These are phyloP conservation scores for Polysphondylium violaceum DNA, from an alignment of 78 protist species.

Conservation along the genomic window DNA sequence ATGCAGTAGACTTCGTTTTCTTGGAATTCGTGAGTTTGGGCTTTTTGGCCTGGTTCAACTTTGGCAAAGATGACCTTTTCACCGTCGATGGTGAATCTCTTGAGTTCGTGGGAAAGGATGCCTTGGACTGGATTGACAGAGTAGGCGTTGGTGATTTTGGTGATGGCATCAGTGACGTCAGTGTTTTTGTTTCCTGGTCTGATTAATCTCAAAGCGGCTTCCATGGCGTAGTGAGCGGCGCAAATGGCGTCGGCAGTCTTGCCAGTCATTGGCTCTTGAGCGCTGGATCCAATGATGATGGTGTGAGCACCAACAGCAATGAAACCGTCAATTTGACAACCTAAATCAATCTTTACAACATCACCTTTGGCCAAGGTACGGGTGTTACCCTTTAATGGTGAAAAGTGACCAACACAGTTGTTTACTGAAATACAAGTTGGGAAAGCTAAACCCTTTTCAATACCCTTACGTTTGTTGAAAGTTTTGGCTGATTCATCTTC, in stretches of 20 bases:
- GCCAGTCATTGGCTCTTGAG: constrained; percentile 69
- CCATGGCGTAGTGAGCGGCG: constrained; percentile 96
- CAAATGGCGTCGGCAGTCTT: constrained; percentile 91
- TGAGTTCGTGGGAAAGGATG: constrained; percentile 95
- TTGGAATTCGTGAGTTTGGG: constrained; percentile 52
- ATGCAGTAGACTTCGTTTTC: constrained; percentile 91
- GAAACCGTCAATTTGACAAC: constrained; percentile 97
- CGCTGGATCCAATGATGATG: constrained; percentile 79
- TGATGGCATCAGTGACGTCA: constrained; percentile 88
- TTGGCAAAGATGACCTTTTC: constrained; percentile 86
- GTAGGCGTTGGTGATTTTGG: constrained; percentile 81
- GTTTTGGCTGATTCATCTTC: constrained; percentile 38
- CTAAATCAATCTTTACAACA: constrained; percentile 97
- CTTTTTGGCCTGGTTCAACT: constrained; percentile 66
- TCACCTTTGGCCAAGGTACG: constrained; percentile 91
- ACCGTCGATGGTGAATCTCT: constrained; percentile 93
- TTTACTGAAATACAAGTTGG: constrained; percentile 98
- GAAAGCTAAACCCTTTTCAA: constrained; percentile 96
- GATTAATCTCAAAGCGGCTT: constrained; percentile 87
- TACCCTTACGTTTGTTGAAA: constrained; percentile 51
- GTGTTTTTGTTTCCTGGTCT: constrained; percentile 85
- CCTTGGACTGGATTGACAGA: constrained; percentile 91
- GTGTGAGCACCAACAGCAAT: constrained; percentile 94
- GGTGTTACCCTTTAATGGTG: constrained; percentile 90
- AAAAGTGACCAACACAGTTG: constrained; percentile 95